Conservation (phyloP, 306 rosid species). For the Prunus mira region DNA sequence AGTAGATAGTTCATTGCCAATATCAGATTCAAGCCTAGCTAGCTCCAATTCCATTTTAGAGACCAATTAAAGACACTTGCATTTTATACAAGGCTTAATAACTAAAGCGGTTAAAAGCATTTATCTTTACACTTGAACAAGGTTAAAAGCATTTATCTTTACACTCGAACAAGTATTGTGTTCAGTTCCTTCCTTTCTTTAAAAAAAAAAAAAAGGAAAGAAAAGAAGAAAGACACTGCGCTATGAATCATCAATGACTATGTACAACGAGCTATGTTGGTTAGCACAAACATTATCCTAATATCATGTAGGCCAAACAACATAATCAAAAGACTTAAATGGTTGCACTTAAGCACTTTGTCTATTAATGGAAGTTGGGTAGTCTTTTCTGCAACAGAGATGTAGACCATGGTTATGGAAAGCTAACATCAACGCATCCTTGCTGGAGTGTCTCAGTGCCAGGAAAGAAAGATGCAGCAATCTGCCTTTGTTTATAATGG, state of each 20-base stretch:
- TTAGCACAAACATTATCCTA: not conserved
- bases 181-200: no score
- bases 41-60: not conserved
- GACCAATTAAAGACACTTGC: not conserved
- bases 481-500: not conserved
- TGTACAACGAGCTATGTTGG: not conserved
- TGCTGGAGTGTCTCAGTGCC: slow-evolving; percentile 13
- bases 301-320: not conserved
- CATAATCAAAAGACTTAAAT: not conserved
- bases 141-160: no score
- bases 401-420: not conserved
- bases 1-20: not conserved
- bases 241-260: no score
- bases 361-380: not conserved
- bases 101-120: no score
- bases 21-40: not conserved
- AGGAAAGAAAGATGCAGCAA: slow-evolving; percentile 4
- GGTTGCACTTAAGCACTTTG: not conserved
- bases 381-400: not conserved
- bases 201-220: no score
- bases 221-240: no score
- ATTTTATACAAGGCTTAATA: no score
- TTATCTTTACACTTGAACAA: no score
- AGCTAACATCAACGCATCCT: not conserved
- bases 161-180: no score